A percentile compares a stretch with the other conserved stretches of the same genome.
Conservation (phyloP, 1,139 yeast genomes). For the Arxiozyma heterogenica region DNA sequence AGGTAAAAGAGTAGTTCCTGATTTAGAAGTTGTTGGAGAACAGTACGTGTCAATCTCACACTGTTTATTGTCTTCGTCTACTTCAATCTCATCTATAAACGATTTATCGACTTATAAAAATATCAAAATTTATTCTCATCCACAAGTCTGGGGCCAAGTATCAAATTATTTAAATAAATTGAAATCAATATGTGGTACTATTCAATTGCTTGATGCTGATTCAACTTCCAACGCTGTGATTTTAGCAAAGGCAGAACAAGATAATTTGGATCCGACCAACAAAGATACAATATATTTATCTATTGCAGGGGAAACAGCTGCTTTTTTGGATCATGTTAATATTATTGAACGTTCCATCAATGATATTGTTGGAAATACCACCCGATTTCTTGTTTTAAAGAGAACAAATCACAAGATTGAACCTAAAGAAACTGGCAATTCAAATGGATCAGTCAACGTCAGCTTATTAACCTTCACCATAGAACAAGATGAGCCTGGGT, state of each 20-base stretch:
- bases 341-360: constrained; percentile 52
- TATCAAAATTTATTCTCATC: constrained; percentile 71
- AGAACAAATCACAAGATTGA: constrained; percentile 13
- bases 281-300: constrained; percentile 37
- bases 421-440: constrained; percentile 33
- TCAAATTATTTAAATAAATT: constrained; percentile 50
- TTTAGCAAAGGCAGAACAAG: constrained; percentile 35
- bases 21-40: constrained; percentile 56
- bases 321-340: constrained; percentile 52
- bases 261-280: constrained; percentile 18
- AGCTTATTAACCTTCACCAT: constrained; percentile 61
- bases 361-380: constrained; percentile 66
- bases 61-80: constrained; percentile 50
- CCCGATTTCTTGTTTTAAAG: constrained; percentile 64
- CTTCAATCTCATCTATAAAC: constrained; percentile 19
- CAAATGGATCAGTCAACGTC: constrained; percentile 20
- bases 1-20: constrained; percentile 16
- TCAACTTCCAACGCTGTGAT: constrained; percentile 86
- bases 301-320: constrained; percentile 56
- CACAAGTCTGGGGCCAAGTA: constrained; percentile 97
- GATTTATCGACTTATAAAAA: constrained; percentile 36
- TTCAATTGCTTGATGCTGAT: constrained; percentile 49
- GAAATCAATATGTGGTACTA: constrained; percentile 30
- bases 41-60: constrained; percentile 80
- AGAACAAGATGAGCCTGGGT: constrained; percentile 63